These are phyloP conservation scores for Phytophthora podocarpi DNA, from an alignment of 352 stramenopile genomes.

Conservation along the genomic window DNA sequence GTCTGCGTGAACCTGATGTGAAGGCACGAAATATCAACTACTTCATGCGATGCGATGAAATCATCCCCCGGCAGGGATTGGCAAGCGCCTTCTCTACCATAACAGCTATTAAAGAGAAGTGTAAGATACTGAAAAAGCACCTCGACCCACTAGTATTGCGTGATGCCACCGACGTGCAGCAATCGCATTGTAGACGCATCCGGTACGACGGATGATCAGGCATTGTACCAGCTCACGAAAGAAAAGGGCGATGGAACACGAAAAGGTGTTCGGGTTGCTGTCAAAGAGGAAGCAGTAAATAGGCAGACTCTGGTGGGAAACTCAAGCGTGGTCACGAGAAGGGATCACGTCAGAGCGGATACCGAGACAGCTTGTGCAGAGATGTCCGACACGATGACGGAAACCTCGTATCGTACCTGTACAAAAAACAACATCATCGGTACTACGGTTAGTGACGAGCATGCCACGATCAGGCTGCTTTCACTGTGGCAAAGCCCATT, in stretches of 20 bases:
- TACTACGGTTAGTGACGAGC: no score
- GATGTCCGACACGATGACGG: no score
- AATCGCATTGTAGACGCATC: not conserved
- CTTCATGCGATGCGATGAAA: constrained; percentile 24
- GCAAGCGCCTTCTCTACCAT: constrained; percentile 10
- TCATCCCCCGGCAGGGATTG: constrained; percentile 28
- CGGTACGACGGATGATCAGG: not conserved
- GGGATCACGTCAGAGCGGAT: not conserved
- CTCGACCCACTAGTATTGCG: constrained; percentile 7
- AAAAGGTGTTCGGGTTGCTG: constrained; percentile 14
- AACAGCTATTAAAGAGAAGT: constrained; percentile 13
- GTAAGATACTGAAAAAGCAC: constrained; percentile 7
- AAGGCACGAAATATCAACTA: constrained; percentile 31
- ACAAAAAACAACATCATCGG: not conserved
- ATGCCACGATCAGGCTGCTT: constrained; percentile 12
- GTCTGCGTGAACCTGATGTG: constrained; percentile 29
- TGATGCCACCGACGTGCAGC: constrained; percentile 11
- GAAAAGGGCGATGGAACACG: constrained; percentile 32
- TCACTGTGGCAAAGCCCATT: constrained; percentile 21
- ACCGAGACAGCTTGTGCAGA: not conserved
- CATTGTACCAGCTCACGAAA: constrained; percentile 16
- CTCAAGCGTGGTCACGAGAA: not conserved
- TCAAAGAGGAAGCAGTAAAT: not conserved
- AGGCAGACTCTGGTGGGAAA: not conserved
- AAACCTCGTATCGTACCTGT: not conserved